Percentiles rank a stretch among this genome's conserved stretches.
phyloP scores from a whole-genome alignment of 177 flowering plant genomes.

The Vitis hybrid region DNA sequence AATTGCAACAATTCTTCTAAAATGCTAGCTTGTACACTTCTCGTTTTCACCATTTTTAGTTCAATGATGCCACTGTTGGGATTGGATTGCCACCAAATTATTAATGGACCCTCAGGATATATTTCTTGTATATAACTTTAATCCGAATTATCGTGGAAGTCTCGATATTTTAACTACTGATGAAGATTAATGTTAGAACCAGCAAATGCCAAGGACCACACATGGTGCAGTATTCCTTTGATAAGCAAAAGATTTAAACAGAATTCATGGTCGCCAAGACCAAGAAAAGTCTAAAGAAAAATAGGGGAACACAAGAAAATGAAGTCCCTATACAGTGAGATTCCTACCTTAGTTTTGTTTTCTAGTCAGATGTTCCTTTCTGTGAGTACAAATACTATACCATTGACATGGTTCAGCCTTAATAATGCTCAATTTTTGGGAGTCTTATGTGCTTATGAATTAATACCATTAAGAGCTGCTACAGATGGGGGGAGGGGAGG shows the following conservation, averaged over 20 bases:
- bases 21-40: too few relatives aligned
- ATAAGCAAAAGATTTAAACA: background rate
- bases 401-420: background rate
- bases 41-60: too few relatives aligned
- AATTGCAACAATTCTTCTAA: too few relatives aligned
- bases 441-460: background rate
- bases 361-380: constrained; percentile 9
- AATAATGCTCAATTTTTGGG: background rate
- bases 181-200: background rate
- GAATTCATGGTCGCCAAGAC: background rate
- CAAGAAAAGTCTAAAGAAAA: constrained; percentile 2
- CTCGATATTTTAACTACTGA: background rate
- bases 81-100: too few relatives aligned
- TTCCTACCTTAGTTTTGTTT: constrained; percentile 4
- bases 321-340: background rate
- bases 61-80: too few relatives aligned
- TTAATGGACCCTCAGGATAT: too few relatives aligned
- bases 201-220: background rate
- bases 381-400: background rate
- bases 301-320: constrained; percentile 1
- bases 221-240: background rate
- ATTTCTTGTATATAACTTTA: too few relatives aligned
- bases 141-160: background rate
- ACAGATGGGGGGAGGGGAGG: background rate
- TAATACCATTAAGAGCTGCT: background rate